These are phyloP conservation scores for Dendrobium chrysotoxum DNA, from an alignment of 106 monocot species.

Conservation along the genomic window DNA sequence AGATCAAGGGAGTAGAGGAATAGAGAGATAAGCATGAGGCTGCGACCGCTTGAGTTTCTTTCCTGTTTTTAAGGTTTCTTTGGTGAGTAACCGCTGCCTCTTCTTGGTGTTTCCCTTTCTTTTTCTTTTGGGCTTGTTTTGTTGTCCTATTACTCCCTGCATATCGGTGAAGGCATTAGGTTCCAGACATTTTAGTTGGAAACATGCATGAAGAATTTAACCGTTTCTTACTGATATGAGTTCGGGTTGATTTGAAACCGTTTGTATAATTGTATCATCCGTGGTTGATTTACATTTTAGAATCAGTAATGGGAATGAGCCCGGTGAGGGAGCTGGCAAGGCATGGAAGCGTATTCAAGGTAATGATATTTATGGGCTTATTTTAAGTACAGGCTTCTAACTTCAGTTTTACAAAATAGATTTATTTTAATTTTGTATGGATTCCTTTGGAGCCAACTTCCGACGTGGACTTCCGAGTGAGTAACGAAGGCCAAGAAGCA, in stretches of 20 bases:
- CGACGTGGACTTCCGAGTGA: too few species aligned
- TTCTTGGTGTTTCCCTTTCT: not conserved
- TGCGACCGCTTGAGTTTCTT: constrained; percentile 6
- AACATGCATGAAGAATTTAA: constrained; percentile 29
- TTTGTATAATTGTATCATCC: too few species aligned
- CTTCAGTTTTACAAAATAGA: too few species aligned
- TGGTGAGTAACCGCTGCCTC: not conserved
- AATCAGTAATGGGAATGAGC: constrained; percentile 30
- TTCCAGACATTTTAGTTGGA: constrained; percentile 22
- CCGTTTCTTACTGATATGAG: not conserved
- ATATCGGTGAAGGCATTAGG: not conserved
- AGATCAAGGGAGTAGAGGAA: not conserved
- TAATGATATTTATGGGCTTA: not conserved
- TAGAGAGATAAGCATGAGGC: not conserved
- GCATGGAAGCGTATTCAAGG: constrained; percentile 54
- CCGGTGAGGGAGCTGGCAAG: constrained; percentile 49
- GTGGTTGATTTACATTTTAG: constrained; percentile 3
- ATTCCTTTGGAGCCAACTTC: too few species aligned
- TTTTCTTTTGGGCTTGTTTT: not conserved
- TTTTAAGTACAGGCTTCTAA: not conserved
- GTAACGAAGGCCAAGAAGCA: too few species aligned
- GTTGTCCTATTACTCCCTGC: not conserved
- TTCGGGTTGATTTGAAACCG: not conserved
- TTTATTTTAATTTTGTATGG: too few species aligned
- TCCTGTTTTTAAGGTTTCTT: not conserved